Base-by-base conservation (phyloP, 768 basidiomycete species). In the Lentinula raphanica region DNA sequence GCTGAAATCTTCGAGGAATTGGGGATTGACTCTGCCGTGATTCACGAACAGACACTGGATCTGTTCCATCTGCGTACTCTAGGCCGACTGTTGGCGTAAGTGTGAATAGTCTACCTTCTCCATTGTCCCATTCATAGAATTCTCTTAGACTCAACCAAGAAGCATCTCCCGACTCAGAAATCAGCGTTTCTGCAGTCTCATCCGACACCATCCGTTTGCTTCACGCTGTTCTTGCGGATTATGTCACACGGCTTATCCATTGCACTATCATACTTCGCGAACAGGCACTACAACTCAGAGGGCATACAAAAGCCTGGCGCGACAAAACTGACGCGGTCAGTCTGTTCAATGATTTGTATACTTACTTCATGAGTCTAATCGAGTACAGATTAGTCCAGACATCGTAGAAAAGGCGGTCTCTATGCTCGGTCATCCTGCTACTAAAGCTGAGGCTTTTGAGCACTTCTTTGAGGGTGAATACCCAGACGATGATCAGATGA, bases 261-360 rank as follows among this genome's bases (percentile, higher is more conserved):
- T 76, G 74, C 32, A 73, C 79, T 21, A 77, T 88, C 42, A 71
- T 80, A 6, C 71, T 77, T 36, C 80, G 81, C 40, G 85, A 87
- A 63, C 80, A 85, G 58, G 87, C 88, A 62, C 68, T 74, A 54
- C 69, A 71, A 31, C 65, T 86, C 64, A 89, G 88, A 69, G 72
- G 74, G 39, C 77, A 79, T 19, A 80, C 80, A 48, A 86, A 80
- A 63, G 84, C 76, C 6, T 90, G 88, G 85, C 73, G 77, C 48
- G 54, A 74, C 3, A 72, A 73, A 12, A 69, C 68, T 45, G 74
- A 45, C 29, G 56, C 48, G 23, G 56, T 57, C 35, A 48, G 32
- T 25, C 13, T 13, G 31, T n/a, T 19, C 17, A 12, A n/a, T n/a
- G 3, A 17, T 27, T 32, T 23, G 23, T 19, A 9, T 17, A 31